Conservation (phyloP, 108 stramenopile species). For the Nannochloropsis gaditana region DNA sequence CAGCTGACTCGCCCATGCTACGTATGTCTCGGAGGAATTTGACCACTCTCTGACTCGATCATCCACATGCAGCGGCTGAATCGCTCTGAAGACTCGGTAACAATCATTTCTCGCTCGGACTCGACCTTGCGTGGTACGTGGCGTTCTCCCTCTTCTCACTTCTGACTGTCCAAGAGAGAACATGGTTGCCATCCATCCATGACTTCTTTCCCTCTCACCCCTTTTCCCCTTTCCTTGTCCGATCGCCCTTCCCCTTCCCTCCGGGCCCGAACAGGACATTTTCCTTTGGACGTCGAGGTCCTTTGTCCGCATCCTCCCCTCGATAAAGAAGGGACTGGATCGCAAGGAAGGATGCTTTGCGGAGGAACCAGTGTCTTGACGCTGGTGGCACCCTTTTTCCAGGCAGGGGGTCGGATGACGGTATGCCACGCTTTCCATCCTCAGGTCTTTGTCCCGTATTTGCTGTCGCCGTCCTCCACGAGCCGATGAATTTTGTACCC, state of each 20-base stretch:
- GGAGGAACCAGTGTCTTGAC: constrained; percentile 33
- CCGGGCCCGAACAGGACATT: background rate
- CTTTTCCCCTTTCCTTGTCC: background rate
- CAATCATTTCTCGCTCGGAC: constrained; percentile 50
- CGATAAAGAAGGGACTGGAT: too few species aligned
- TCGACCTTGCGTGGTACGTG: constrained; percentile 53
- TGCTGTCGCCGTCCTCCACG: too few species aligned
- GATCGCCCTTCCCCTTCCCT: too few species aligned
- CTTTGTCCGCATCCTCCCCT: background rate
- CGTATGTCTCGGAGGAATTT: too few species aligned
- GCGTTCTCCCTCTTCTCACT: constrained; percentile 43
- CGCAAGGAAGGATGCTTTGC: background rate
- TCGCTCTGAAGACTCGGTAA: constrained; percentile 16
- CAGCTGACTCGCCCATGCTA: too few species aligned
- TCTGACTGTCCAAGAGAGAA: background rate
- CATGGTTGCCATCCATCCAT: too few species aligned
- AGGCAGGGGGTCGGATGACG: constrained; percentile 50
- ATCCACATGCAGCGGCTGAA: constrained; percentile 25
- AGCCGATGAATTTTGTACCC: too few species aligned
- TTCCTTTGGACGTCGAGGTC: background rate
- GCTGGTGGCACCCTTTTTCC: constrained; percentile 46
- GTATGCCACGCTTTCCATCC: background rate
- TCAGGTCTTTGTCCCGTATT: background rate
- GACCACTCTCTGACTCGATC: too few species aligned
- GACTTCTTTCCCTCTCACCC: background rate